Conservation (phyloP, 257 asterid genomes). For the Linderniella brevidens region DNA sequence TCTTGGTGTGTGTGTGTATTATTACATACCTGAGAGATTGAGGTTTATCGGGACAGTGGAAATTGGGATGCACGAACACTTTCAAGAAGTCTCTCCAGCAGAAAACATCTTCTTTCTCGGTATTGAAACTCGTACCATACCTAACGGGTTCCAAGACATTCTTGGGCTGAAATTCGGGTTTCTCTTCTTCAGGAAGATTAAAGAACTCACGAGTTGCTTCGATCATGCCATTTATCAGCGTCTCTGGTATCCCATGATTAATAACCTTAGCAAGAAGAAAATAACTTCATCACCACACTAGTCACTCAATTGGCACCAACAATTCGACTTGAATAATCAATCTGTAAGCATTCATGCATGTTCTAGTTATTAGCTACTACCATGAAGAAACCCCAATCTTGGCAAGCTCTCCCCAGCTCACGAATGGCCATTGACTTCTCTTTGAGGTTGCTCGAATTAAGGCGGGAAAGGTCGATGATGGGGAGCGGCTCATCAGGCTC, state of each 20-base stretch:
- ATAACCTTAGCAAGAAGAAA: constrained; percentile 21
- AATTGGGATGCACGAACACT: constrained; percentile 52
- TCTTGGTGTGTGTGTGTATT: not conserved
- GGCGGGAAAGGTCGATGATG: constrained; percentile 27
- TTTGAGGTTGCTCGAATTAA: constrained; percentile 18
- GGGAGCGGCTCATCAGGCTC: constrained; percentile 29
- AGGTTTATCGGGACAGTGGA: constrained; percentile 45
- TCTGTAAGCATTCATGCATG: too few relatives aligned
- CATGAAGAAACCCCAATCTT: constrained; percentile 56
- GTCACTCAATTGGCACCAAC: too few relatives aligned
- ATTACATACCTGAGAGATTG: constrained; percentile 31
- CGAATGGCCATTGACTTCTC: constrained; percentile 25
- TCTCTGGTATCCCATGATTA: constrained; percentile 58
- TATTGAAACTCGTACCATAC: constrained; percentile 66
- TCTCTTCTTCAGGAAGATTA: constrained; percentile 45
- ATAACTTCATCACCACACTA: too few relatives aligned
- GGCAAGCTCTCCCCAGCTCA: constrained; percentile 28
- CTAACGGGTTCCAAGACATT: constrained; percentile 48
- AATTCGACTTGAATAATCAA: not conserved
- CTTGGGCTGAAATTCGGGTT: constrained; percentile 30
- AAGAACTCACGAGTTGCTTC: constrained; percentile 37
- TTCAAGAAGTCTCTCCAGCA: constrained; percentile 80
- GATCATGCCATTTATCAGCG: constrained; percentile 21
- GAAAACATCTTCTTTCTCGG: constrained; percentile 22
- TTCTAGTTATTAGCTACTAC: too few relatives aligned